Evolutionary conservation across 106 monocot genomes (phyloP).

Genomic region (Allium fistulosum): DNA sequence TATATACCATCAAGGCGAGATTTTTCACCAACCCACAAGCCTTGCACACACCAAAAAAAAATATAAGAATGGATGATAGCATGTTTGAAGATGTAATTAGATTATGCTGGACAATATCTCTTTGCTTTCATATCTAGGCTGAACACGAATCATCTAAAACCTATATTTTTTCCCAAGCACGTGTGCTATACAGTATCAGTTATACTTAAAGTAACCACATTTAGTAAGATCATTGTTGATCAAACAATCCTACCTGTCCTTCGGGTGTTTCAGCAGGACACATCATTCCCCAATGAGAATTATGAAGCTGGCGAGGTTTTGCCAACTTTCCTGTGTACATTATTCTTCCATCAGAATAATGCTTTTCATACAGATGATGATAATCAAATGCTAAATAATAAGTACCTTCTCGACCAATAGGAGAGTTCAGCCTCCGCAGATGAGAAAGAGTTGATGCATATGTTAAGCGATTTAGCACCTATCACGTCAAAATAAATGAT

Average conservation of each 20-base stretch:
- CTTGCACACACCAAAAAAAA: constrained; percentile 20
- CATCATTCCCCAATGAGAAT: constrained; percentile 99
- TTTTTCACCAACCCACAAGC: constrained; percentile 98
- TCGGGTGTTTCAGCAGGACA: constrained; percentile 99
- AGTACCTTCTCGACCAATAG: constrained; percentile 93
- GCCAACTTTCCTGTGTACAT: constrained; percentile 72
- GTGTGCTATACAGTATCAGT: no score
- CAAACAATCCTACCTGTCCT: constrained; percentile 51
- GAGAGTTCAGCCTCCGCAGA: constrained; percentile 91
- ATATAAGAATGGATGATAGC: not conserved
- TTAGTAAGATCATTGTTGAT: no score
- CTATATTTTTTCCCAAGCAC: no score
- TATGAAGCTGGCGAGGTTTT: constrained; percentile 91
- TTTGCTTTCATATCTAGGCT: no score
- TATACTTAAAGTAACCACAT: no score
- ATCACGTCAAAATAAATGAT: not conserved
- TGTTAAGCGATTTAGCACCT: constrained; percentile 93
- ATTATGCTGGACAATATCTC: no score
- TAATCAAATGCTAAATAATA: not conserved
- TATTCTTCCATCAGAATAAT: constrained; percentile 1
- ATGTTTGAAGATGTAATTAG: no score
- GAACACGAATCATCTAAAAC: no score
- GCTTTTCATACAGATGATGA: not conserved
- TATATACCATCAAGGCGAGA: constrained; percentile 97
- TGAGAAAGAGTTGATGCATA: constrained; percentile 98